A percentile compares a stretch with the other conserved stretches of the same genome.
Conservation (phyloP, 768 basidiomycete genomes). For the Neoboletus magnificus region DNA sequence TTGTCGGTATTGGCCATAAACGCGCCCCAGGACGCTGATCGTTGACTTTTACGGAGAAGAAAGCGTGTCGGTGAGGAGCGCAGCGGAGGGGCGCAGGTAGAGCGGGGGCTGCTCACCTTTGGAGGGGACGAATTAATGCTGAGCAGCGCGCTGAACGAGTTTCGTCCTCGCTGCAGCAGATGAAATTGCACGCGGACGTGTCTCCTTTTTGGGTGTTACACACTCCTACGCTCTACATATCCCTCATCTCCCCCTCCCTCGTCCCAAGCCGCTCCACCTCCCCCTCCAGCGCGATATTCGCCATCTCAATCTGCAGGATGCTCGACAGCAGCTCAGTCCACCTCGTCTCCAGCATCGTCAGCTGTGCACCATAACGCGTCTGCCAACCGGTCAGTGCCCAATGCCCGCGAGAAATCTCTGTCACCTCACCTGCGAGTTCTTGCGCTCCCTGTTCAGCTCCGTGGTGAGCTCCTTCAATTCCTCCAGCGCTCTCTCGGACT, state of each 20-base stretch:
- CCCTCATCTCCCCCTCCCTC: slow-evolving; percentile 60
- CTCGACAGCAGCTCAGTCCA: slow-evolving; percentile 93
- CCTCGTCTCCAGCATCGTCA: slow-evolving; percentile 76
- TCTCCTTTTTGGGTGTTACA: slow-evolving; percentile 27
- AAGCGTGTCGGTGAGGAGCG: slow-evolving; percentile 5
- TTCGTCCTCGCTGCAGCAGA: slow-evolving; percentile 11
- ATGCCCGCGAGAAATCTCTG: not conserved
- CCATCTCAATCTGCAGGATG: slow-evolving; percentile 94
- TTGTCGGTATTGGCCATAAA: slow-evolving; percentile 73
- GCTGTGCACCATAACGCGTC: slow-evolving; percentile 75
- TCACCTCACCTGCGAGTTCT: slow-evolving; percentile 70
- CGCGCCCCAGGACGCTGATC: slow-evolving; percentile 65
- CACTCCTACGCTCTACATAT: slow-evolving; percentile 11
- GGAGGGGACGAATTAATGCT: not conserved
- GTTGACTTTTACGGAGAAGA: slow-evolving; percentile 13
- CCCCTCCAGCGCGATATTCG: slow-evolving; percentile 81
- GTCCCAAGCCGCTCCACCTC: slow-evolving; percentile 65
- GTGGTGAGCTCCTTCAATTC: slow-evolving; percentile 74
- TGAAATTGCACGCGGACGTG: slow-evolving; percentile 15
- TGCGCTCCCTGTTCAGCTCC: slow-evolving; percentile 84
- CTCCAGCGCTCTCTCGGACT: slow-evolving; percentile 69
- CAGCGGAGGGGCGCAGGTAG: not conserved
- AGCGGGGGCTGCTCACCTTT: slow-evolving; percentile 6
- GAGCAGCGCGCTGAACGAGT: slow-evolving; percentile 2
- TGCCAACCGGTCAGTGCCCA: slow-evolving; percentile 30